Conservation (phyloP, 345 rosid genomes). For the Firmiana major region DNA sequence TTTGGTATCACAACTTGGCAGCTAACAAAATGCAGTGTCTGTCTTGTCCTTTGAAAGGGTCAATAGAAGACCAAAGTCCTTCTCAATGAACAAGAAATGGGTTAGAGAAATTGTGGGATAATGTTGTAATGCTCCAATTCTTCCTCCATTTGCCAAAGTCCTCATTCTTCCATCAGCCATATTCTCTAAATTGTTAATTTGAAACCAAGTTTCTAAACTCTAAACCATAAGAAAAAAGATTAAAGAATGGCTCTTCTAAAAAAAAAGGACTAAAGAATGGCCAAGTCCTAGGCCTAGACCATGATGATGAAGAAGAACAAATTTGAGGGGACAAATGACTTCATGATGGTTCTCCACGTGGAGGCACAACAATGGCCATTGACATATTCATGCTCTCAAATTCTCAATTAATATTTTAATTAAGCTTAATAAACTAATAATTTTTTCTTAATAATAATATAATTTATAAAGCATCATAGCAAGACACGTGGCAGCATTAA, state of each 20-base stretch:
- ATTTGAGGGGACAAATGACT: constrained; percentile 8
- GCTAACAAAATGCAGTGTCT: background rate
- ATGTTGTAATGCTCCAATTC: no score
- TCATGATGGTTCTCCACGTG: constrained; percentile 32
- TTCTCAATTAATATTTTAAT: background rate
- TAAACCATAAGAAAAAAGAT: no score
- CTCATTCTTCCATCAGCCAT: no score
- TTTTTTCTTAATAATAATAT: background rate
- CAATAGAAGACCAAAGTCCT: no score
- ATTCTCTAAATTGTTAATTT: no score
- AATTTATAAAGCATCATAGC: background rate
- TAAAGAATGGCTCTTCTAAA: background rate
- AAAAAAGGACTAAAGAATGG: background rate
- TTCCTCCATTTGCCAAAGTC: no score
- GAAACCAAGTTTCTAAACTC: no score
- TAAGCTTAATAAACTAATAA: background rate
- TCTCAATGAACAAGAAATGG: no score
- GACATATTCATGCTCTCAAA: constrained; percentile 17
- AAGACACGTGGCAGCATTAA: background rate
- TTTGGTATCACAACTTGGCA: background rate
- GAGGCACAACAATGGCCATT: constrained; percentile 27
- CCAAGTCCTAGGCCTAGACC: background rate
- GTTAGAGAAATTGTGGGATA: no score
- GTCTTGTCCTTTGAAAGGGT: background rate
- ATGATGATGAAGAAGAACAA: background rate